phyloP scores from a whole-genome alignment of 129 eudicot species.

The Deinandra increscens region DNA sequence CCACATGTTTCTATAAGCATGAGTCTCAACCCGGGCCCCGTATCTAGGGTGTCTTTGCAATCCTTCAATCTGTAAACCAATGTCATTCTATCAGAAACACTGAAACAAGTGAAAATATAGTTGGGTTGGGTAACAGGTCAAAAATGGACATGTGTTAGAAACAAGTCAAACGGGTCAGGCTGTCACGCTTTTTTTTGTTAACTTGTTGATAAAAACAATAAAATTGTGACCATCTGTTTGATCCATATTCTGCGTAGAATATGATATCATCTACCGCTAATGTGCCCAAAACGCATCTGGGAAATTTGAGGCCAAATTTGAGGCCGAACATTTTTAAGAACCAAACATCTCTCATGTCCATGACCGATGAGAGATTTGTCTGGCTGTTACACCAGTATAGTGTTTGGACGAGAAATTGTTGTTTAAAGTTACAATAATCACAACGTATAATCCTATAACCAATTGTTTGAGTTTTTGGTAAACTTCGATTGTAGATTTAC shows the following conservation, averaged over 20 bases:
- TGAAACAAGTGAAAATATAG: not conserved
- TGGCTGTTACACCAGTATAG: not conserved
- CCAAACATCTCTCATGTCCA: no score
- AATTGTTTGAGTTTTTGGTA: not conserved
- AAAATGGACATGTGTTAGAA: not conserved
- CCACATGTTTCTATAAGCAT: constrained; percentile 67
- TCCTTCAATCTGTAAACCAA: constrained; percentile 67
- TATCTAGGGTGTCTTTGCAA: constrained; percentile 74
- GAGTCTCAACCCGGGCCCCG: constrained; percentile 79
- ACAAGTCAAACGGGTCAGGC: not conserved
- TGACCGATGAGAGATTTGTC: no score
- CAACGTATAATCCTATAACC: not conserved
- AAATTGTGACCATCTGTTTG: not conserved
- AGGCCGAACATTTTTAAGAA: no score
- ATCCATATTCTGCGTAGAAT: not conserved
- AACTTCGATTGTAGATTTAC: not conserved
- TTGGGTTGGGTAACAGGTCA: not conserved
- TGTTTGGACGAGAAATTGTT: not conserved
- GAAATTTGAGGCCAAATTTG: no score
- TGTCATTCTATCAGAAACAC: not conserved
- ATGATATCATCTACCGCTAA: not conserved
- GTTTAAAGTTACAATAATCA: not conserved
- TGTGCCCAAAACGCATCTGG: no score
- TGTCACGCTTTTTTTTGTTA: not conserved
- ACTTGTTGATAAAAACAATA: not conserved